Evolutionary conservation across 1,284 basidiomycete species (phyloP), one percentile per base, ranked within the genome.

Genomic region (Cryptococcus maquisensis): DNA sequence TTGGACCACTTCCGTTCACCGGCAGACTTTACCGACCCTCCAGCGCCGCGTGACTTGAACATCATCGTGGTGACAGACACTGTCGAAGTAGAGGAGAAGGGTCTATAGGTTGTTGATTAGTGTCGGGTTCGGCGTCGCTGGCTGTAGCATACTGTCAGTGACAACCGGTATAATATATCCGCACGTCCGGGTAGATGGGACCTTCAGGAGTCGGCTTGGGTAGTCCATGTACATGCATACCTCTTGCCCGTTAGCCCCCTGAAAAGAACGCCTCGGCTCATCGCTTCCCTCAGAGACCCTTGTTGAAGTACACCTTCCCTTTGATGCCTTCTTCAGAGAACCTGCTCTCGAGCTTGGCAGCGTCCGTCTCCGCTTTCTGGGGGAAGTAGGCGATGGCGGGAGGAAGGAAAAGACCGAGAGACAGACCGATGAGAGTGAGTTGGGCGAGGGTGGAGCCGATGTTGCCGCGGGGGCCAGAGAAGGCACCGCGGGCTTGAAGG

Each of bases 361-460:
- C 69, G 45, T 65, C 60, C 32, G 79, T 76, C 5, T 56, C 56
- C 0, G 77, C 79, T 13, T 76, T 67, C 57, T 80, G 79, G 5
- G 80, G 80, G 70, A 80, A 82, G 57, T 78, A 77, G 12, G 80
- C 80, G 60, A 82, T 81, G n/a, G 80, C 79, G 7, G 80, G 80
- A 1, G 80, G 80, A 0, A 81, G 69, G 74, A 80, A 81, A 48
- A 79, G 61, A 47, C 79, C 77, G 15, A 81, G 72, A 2, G 75
- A 78, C 1, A 77, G 62, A 5, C 80, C 80, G 66, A 81, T 76
- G 39, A 73, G 59, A n/a, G 74, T 70, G 8, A 79, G 65, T 52
- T 77, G 71, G 10, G 76, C 71, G n/a, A 74, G 46, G 15, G 54
- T 72, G 24, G 68, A 64, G 1, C 65, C 13, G 0, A 70, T 9